Conservation (phyloP, 2,329 filamentous ascomycete genomes). For the Fusarium liriodendri region DNA sequence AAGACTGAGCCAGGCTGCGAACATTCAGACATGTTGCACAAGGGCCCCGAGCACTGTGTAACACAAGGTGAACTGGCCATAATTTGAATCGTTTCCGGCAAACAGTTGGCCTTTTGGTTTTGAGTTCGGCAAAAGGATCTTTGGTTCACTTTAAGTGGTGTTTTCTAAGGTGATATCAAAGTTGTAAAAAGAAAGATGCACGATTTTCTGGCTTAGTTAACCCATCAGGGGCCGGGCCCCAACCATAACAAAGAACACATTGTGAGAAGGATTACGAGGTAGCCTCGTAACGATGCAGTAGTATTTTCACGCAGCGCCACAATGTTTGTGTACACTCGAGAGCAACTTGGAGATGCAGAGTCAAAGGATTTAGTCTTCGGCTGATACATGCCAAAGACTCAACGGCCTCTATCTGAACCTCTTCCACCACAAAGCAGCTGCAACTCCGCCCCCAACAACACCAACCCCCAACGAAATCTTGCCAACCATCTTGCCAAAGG, state of each 20-base stretch:
- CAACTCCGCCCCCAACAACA: slow-evolving; percentile 16
- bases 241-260: no score
- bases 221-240: no score
- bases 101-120: not conserved
- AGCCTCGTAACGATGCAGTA: no score
- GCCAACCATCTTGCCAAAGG: slow-evolving; percentile 28
- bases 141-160: not conserved
- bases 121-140: not conserved
- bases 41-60: not conserved
- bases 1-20: not conserved
- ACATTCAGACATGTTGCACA: not conserved
- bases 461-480: slow-evolving; percentile 11
- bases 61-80: not conserved
- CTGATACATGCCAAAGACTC: not conserved
- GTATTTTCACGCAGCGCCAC: no score
- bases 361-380: no score
- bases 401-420: not conserved
- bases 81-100: not conserved
- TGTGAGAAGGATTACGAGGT: no score
- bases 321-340: no score
- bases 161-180: not conserved
- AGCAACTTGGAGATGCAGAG: no score
- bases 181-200: no score
- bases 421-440: slow-evolving; percentile 24
- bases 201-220: no score